Evolutionary conservation across 768 basidiomycete species (phyloP), one percentile per base, ranked within the genome.

Genomic region (Lentinula guzmanii): DNA sequence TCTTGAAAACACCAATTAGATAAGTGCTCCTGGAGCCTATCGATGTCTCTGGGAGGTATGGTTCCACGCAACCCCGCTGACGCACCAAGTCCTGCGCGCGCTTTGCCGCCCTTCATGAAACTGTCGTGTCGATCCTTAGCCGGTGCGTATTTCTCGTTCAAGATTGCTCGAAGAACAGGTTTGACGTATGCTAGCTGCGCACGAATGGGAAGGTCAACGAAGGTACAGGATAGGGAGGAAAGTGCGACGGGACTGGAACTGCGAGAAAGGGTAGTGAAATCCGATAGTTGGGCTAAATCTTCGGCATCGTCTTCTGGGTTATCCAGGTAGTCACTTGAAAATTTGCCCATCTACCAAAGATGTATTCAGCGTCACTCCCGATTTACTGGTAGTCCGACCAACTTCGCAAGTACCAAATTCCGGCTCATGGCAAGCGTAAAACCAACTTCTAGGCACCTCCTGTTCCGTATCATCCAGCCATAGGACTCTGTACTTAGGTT

Each of bases 181-280:
- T 86, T 90, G 31, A 82, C 77, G 66, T 89, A 90, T 10, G 74
- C 79, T 60, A 93, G 82, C 64, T 92, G 89, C 42, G 81, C 72
- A 18, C 75, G 75, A 6, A 89, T 77, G 5, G 77, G 59, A 34
- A 90, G 76, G 21, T 76, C 70, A 43, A 64, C 68, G 64, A 89
- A 90, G n/a, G 72, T 70, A 0, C 68, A 66, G 2, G 70, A 65
- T 13, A 71, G 60, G 1, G 85, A 82, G 13, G 78, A 73, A 31
- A 82, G 79, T 37, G 78, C 70, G 4, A 58, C 59, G 9, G 79
- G 79, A 60, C 79, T 82, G 5, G 75, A 68, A 11, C 65, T 69
- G 64, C 76, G 68, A 62, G 64, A 18, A 24, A 43, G 13, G 62
- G 46, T 53, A 34, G 21, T 60, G 59, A 18, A 3, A 35, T 54